A percentile compares a stretch with the other conserved stretches of the same genome.
Evolutionary conservation across 139 green algal genomes (phyloP).

Genomic region (Tetradesmus obliquus): DNA sequence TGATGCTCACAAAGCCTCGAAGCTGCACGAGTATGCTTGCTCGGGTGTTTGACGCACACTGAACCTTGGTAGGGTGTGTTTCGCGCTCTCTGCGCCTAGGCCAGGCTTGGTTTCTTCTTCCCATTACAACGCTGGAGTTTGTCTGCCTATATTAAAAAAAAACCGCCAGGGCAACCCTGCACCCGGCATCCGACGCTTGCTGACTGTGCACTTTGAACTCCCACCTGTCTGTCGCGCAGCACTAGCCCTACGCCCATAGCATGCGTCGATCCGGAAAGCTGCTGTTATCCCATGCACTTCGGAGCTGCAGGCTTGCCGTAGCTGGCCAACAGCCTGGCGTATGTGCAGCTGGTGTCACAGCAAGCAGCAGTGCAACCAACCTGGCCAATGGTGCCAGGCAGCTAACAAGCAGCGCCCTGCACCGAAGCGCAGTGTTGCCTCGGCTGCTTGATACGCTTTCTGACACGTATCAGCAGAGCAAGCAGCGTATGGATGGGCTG

Average conservation of each 20-base stretch:
- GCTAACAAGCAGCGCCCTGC: not conserved
- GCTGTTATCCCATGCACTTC: not conserved
- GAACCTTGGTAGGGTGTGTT: not conserved
- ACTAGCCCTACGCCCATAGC: not conserved
- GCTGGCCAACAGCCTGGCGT: not conserved
- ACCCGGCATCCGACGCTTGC: not conserved
- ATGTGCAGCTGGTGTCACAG: not conserved
- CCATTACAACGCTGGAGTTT: no score
- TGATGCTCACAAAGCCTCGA: not conserved
- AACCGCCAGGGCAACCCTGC: not conserved
- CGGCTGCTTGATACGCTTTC: slow-evolving; percentile 29
- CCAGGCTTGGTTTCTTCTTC: not conserved
- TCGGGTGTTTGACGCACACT: not conserved
- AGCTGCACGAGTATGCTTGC: not conserved
- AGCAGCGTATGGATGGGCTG: slow-evolving; percentile 26
- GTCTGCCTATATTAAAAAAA: not conserved
- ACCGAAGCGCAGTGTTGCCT: slow-evolving; percentile 21
- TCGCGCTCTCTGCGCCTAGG: not conserved
- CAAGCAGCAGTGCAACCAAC: not conserved
- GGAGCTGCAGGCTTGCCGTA: not conserved
- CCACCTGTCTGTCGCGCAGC: not conserved
- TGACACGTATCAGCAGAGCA: slow-evolving; percentile 14
- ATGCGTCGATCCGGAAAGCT: not conserved
- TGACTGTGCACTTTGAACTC: not conserved
- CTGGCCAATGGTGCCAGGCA: not conserved